phyloP scores from a whole-genome alignment of 768 basidiomycete genomes.

The Panaeolus cyanescens region DNA sequence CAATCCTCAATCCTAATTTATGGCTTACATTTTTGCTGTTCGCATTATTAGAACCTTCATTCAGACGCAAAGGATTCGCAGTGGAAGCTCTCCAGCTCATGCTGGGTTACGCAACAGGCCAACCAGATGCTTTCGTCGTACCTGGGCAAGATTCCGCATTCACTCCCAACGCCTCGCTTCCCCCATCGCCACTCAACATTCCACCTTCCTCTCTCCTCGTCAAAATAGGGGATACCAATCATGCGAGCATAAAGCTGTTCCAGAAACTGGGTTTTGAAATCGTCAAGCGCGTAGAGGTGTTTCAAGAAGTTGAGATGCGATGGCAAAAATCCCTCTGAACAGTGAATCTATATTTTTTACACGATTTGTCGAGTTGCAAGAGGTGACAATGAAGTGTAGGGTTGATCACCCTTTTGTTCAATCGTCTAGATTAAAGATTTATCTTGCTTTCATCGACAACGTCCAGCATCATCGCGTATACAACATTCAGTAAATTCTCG shows the following conservation, averaged over 20 bases:
- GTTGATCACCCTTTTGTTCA: no score
- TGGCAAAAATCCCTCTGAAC: no score
- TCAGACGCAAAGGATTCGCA: constrained; percentile 71
- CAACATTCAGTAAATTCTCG: no score
- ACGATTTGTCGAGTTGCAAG: neutral
- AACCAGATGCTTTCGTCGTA: constrained; percentile 28
- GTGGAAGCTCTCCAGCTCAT: constrained; percentile 63
- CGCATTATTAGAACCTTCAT: constrained; percentile 65
- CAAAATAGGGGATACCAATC: constrained; percentile 72
- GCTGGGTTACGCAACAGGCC: constrained; percentile 66
- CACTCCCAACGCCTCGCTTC: constrained; percentile 4
- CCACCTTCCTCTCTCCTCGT: constrained; percentile 55
- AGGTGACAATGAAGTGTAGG: no score
- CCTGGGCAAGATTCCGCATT: constrained; percentile 6
- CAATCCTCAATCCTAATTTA: neutral
- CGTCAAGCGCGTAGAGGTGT: constrained; percentile 70
- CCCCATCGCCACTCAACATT: constrained; percentile 42
- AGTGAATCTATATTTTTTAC: no score
- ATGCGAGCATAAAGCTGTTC: constrained; percentile 72
- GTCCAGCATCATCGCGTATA: no score
- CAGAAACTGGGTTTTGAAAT: constrained; percentile 73
- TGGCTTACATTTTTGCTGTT: neutral
- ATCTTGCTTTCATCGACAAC: no score
- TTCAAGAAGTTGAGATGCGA: constrained; percentile 87
- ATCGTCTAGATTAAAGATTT: no score